A percentile compares a stretch with the other conserved stretches of the same genome.
Conservation (phyloP, 225 moss, liverwort and hornwort genomes). For the Polytrichum commune region DNA sequence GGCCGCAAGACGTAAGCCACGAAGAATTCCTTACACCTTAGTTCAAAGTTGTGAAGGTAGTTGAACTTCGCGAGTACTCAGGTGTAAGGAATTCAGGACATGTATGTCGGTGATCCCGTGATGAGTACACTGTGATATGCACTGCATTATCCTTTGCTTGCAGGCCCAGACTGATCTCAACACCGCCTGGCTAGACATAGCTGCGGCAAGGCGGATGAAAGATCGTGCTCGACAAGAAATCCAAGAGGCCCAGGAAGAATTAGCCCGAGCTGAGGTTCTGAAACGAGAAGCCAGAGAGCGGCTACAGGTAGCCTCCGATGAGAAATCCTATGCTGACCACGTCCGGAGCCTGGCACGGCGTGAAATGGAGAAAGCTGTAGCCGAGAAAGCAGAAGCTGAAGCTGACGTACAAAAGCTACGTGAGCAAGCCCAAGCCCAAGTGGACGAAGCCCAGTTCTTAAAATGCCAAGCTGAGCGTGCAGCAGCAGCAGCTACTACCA, state of each 20-base stretch:
- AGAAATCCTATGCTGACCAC: constrained; percentile 36
- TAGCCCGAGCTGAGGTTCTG: constrained; percentile 31
- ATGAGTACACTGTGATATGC: too few species aligned
- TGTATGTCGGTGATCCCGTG: too few species aligned
- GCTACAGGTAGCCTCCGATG: constrained; percentile 41
- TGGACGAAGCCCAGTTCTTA: constrained; percentile 25
- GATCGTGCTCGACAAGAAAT: constrained; percentile 38
- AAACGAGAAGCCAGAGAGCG: constrained; percentile 42
- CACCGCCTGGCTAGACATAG: constrained; percentile 37
- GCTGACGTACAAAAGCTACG: constrained; percentile 16
- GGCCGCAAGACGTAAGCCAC: too few species aligned
- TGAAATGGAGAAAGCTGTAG: constrained; percentile 45
- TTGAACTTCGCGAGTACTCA: too few species aligned
- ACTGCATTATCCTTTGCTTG: background rate
- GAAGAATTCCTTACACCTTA: too few species aligned
- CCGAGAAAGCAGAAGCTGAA: constrained; percentile 44
- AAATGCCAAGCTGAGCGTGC: constrained; percentile 20
- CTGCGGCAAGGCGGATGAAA: constrained; percentile 22
- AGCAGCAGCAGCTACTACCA: background rate
- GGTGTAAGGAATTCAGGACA: too few species aligned
- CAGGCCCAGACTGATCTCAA: constrained; percentile 26
- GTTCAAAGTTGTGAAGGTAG: too few species aligned
- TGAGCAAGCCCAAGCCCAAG: constrained; percentile 36
- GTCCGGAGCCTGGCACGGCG: constrained; percentile 40
- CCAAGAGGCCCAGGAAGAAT: constrained; percentile 36